These are phyloP conservation scores for Elymus sibiricus DNA, from an alignment of 176 grass and related monocot species.

Conservation along the genomic window DNA sequence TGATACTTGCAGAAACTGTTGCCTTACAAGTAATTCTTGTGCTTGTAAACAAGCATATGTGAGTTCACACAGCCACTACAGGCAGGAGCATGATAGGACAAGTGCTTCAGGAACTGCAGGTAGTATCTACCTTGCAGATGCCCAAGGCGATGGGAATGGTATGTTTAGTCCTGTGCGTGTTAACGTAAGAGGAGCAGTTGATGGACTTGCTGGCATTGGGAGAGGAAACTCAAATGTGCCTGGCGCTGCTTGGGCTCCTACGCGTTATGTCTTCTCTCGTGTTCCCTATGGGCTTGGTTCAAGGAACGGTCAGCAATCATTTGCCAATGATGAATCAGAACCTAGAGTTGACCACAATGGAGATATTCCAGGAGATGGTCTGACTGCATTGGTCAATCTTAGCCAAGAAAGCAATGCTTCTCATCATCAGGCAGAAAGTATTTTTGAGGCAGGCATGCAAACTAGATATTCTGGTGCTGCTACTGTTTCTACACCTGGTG, in stretches of 20 bases:
- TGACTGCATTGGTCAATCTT: constrained; percentile 91
- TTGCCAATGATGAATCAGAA: constrained; percentile 82
- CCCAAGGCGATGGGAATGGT: constrained; percentile 71
- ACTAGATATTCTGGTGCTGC: constrained; percentile 45
- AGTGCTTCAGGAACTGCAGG: constrained; percentile 63
- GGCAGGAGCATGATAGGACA: constrained; percentile 82
- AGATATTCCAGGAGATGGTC: constrained; percentile 78
- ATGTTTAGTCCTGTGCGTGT: constrained; percentile 71
- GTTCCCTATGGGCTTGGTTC: constrained; percentile 80
- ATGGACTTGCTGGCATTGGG: constrained; percentile 93
- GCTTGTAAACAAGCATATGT: constrained; percentile 92
- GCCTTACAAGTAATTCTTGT: constrained; percentile 82
- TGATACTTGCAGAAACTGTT: constrained; percentile 96
- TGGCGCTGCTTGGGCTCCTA: constrained; percentile 83
- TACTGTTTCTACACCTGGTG: constrained; percentile 60
- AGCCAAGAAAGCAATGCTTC: constrained; percentile 54
- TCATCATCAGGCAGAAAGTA: constrained; percentile 43
- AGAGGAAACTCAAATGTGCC: constrained; percentile 74
- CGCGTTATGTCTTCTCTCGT: constrained; percentile 93
- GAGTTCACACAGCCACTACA: constrained; percentile 66
- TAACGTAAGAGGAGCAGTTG: constrained; percentile 85
- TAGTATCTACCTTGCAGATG: constrained; percentile 68
- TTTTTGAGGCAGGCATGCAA: constrained; percentile 54
- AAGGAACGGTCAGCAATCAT: constrained; percentile 71
- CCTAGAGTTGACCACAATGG: constrained; percentile 75